These are phyloP conservation scores for Cyamopsis tetragonoloba DNA, from an alignment of 306 rosid genomes.

Conservation along the genomic window DNA sequence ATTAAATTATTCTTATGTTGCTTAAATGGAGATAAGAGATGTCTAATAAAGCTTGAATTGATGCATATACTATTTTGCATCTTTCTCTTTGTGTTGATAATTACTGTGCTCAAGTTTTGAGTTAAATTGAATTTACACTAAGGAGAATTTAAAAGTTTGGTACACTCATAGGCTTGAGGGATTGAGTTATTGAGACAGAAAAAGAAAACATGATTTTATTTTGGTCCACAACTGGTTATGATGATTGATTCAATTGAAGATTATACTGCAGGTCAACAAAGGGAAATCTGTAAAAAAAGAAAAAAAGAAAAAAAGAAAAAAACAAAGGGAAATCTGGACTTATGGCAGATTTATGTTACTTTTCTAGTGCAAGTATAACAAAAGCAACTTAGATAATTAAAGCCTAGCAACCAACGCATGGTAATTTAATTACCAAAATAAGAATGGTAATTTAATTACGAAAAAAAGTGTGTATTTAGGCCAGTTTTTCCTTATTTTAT, in stretches of 20 bases:
- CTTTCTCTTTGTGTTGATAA: neutral
- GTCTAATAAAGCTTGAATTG: constrained; percentile 26
- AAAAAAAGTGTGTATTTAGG: too few relatives aligned
- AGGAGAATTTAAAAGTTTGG: constrained; percentile 9
- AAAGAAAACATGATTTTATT: neutral
- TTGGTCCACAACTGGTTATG: neutral
- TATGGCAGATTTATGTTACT: too few relatives aligned
- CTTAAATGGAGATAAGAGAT: constrained; percentile 32
- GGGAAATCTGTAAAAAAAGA: too few relatives aligned
- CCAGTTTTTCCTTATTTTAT: too few relatives aligned
- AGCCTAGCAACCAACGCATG: too few relatives aligned
- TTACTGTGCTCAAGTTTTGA: constrained; percentile 1
- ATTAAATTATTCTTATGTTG: constrained; percentile 30
- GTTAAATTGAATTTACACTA: neutral
- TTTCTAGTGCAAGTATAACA: too few relatives aligned
- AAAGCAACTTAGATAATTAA: too few relatives aligned
- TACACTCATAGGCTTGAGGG: neutral
- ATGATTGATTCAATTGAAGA: neutral
- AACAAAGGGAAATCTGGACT: too few relatives aligned
- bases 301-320: too few relatives aligned
- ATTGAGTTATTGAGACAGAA: neutral
- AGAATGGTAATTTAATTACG: too few relatives aligned
- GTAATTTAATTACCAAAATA: too few relatives aligned
- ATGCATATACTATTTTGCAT: constrained; percentile 1
- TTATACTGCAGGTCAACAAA: neutral